Evolutionary conservation across 2,329 filamentous ascomycete species (phyloP), one percentile per base, ranked within the genome.

Genomic region (Arthrobotrys musiformis): DNA sequence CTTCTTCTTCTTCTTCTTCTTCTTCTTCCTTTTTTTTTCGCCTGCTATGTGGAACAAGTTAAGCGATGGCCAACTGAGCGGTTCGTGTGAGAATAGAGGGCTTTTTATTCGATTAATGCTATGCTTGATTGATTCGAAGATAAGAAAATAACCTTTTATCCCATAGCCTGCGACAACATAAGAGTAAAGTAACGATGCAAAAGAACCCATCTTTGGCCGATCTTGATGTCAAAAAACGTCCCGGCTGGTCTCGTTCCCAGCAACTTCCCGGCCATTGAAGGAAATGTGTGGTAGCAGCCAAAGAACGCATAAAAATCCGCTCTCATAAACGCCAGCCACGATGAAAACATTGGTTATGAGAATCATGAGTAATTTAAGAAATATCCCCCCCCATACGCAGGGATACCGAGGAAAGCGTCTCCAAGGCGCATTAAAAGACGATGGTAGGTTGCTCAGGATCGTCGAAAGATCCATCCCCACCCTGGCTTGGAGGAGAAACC

Each of bases 391-490:
- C 5, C 17, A 9, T 7, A 13, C n/a, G 13, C 4, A 40, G 54
- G 40, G 9, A 24, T n/a, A 7, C 3, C 11, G 19, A 26, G 33
- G 3, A 22, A 40, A 37, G 17, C 13, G n/a, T 17, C 2, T 2
- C 22, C 8, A 19, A 9, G 4, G 19, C 5, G 8, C 3, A 5
- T 26, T 40, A 77, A 46, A 77, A 77, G 40, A 77, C 66, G 35
- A 77, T 70, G 2, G 66, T 70, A 40, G 73, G 73, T 22, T 70
- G 56, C 37, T 77, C 61, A 8, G 73, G 66, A 4, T 75, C 70
- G 15, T 70, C 73, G 42, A 42, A 52, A 48, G 50, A 42, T 26
- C 61, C 66, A 35, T 70, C 73, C 11, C 60, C 33, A 2, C 48
- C 73, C 1, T 48, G 54, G 22, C 11, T 26, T 26, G 17, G 17